These are phyloP conservation scores for Rhizomucor miehei DNA, from an alignment of 371 early-diverging fungal genomes.

Conservation along the genomic window DNA sequence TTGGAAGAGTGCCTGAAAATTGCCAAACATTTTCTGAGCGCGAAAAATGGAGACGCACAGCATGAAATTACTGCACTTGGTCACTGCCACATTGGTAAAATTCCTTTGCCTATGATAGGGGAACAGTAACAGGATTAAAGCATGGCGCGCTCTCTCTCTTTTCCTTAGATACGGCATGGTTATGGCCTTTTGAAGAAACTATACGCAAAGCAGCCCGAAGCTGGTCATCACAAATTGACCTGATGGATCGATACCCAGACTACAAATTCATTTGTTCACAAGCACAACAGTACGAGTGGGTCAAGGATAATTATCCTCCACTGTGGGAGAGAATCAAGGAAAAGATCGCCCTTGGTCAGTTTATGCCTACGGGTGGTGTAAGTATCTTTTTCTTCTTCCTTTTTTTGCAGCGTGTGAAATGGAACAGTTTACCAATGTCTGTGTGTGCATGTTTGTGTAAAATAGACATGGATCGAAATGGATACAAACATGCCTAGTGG, in stretches of 20 bases:
- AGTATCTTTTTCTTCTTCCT: no score
- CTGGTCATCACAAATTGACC: constrained; percentile 77
- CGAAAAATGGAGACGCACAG: constrained; percentile 47
- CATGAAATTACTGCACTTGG: constrained; percentile 81
- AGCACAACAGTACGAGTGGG: constrained; percentile 96
- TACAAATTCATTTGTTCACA: constrained; percentile 92
- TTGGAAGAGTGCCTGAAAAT: constrained; percentile 59
- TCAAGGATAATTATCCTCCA: constrained; percentile 77
- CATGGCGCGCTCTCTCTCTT: no score
- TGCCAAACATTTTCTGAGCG: constrained; percentile 60
- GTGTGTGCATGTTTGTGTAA: not conserved
- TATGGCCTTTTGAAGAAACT: constrained; percentile 96
- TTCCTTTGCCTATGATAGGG: not conserved
- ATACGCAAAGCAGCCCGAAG: constrained; percentile 92
- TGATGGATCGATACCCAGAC: constrained; percentile 87
- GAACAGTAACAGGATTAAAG: not conserved
- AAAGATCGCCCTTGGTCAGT: constrained; percentile 71
- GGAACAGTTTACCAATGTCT: not conserved
- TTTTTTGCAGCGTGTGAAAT: not conserved
- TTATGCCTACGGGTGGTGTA: constrained; percentile 89
- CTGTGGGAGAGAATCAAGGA: constrained; percentile 77
- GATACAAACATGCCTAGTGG: constrained; percentile 95
- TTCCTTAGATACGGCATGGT: constrained; percentile 66
- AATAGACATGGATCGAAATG: constrained; percentile 95
- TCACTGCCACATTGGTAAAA: constrained; percentile 82